phyloP scores from a whole-genome alignment of 352 stramenopile genomes.

The Phytophthora ohioensis region DNA sequence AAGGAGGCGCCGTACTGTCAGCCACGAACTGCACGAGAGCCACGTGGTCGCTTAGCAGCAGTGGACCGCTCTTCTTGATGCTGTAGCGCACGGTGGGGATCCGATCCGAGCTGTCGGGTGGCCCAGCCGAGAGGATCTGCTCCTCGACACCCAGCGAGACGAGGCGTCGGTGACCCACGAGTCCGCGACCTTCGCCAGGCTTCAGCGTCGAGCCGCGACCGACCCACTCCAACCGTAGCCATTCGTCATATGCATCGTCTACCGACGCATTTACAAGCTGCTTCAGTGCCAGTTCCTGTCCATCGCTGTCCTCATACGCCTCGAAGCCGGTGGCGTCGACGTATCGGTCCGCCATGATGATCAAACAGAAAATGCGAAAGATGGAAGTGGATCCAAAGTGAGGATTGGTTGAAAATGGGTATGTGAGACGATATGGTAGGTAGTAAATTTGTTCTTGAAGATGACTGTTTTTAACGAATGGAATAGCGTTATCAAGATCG shows the following conservation, averaged over 20 bases:
- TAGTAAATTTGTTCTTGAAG: conserved; percentile 7
- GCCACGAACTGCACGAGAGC: conserved; percentile 66
- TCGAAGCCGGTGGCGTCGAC: conserved; percentile 52
- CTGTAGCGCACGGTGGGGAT: conserved; percentile 64
- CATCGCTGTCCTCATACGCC: conserved; percentile 56
- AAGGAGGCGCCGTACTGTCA: conserved; percentile 34
- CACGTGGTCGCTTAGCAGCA: conserved; percentile 62
- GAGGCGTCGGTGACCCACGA: conserved; percentile 51
- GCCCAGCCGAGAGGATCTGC: conserved; percentile 59
- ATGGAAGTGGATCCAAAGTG: neutral
- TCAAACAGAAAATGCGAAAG: neutral
- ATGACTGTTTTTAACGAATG: conserved; percentile 9
- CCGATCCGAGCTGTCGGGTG: conserved; percentile 45
- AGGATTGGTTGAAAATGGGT: conserved; percentile 16
- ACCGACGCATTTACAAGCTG: conserved; percentile 47
- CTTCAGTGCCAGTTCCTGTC: conserved; percentile 57
- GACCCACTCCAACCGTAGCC: conserved; percentile 61
- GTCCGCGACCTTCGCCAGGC: conserved; percentile 47
- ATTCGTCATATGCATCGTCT: conserved; percentile 55
- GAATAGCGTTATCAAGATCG: neutral
- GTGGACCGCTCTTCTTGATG: conserved; percentile 49
- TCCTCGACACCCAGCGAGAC: conserved; percentile 60
- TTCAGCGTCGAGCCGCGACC: conserved; percentile 39
- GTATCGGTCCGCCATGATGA: conserved; percentile 43
- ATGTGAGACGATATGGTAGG: neutral